A percentile compares a stretch with the other conserved stretches of the same genome.
Conservation (phyloP, 176 grass and related monocot genomes). For the Aechmea fasciata region DNA sequence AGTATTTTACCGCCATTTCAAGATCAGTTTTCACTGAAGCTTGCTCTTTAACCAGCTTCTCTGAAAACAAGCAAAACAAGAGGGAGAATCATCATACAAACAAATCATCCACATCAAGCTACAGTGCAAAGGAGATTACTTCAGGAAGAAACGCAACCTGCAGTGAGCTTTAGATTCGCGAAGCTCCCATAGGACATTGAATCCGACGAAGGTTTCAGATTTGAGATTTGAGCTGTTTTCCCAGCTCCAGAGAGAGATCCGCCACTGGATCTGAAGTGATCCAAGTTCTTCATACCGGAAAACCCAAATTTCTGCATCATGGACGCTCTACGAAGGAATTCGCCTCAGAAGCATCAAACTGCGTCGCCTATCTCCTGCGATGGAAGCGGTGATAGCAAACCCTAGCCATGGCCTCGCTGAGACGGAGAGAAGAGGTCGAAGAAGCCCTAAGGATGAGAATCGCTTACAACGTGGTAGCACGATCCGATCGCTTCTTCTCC, state of each 20-base stretch:
- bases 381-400: not conserved
- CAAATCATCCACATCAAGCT: not conserved
- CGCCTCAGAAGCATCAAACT: conserved; percentile 19
- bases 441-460: not conserved
- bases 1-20: conserved; percentile 64
- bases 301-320: conserved; percentile 67
- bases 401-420: not conserved
- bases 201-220: conserved; percentile 50
- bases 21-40: conserved; percentile 85
- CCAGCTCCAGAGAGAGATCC: conserved; percentile 37
- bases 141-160: conserved; percentile 34
- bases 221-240: conserved; percentile 22
- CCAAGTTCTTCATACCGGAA: conserved; percentile 39
- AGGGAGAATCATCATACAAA: conserved; percentile 24
- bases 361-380: not conserved
- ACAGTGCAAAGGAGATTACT: not conserved
- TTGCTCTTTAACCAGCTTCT: conserved; percentile 87
- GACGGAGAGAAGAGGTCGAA: conserved; percentile 2
- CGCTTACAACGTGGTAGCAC: not conserved
- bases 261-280: conserved; percentile 51
- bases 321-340: not conserved
- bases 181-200: conserved; percentile 73
- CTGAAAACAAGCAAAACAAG: conserved; percentile 35
- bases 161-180: conserved; percentile 85
- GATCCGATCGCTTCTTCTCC: not conserved